Base-by-base conservation (phyloP, 352 stramenopile species). In the Pythium apleroticum region DNA sequence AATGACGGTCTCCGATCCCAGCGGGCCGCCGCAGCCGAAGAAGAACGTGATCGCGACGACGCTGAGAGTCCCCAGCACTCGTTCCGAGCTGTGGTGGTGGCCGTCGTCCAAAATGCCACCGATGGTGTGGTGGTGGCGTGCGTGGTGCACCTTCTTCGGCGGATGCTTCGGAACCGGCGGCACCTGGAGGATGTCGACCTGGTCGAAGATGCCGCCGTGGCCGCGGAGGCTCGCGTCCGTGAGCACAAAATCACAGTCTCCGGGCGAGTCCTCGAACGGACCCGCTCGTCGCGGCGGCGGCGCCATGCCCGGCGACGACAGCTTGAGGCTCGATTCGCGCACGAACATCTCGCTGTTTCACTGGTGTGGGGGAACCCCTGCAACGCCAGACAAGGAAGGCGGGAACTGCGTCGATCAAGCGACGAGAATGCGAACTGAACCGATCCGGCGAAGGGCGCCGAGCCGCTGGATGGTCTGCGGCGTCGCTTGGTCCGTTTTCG, bases 21-120 rank as follows among this genome's bases (percentile, higher is more conserved):
- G 31, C 9, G 57, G 61, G 1, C 66, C 66, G 24, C 66, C 66
- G 28, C 66, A 81, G 8, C 90, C 81, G 25, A 66, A 72, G 57
- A 88, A 90, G 50, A 66, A 66, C 27, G 59, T 60, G 59, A 66
- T 66, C 27, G 59, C 59, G 31, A 56, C 59, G 37, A 66, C 50
- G n/a, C 46, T 59, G 33, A 66, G 59, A n/a, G 59, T 66, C 6
- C 59, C 59, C 0, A 66, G 50, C 33, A 66, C 59, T 20, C 59
- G 59, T 9, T 46, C 27, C 7, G 45, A 19, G 28, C 54, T 28
- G 43, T 61, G 37, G 3, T 25, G 8, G 43, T 41, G 39, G 30
- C 45, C 57, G n/a, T 56, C 43, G 15, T 52, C n/a, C 22, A 24
- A 10, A 17, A 24, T 27, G 43, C 22, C 43, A 27, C 22, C n/a